A percentile compares a stretch with the other conserved stretches of the same genome.
These are phyloP conservation scores for Multifurca ochricompacta DNA, from an alignment of 768 basidiomycete genomes.

Conservation along the genomic window DNA sequence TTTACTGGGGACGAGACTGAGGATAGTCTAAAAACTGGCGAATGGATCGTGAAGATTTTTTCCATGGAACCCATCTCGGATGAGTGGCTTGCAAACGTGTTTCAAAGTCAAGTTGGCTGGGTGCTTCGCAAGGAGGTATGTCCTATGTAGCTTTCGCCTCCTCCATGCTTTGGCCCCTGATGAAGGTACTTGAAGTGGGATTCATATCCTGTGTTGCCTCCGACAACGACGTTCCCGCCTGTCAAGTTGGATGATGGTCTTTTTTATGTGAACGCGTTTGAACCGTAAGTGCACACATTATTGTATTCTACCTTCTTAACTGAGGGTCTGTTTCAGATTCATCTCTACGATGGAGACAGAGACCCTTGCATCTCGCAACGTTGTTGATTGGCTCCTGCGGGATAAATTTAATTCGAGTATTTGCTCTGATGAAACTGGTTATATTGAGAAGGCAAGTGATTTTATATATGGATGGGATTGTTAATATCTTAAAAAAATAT, in stretches of 20 bases:
- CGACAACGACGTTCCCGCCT: conserved; percentile 63
- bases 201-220: conserved; percentile 66
- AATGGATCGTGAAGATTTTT: conserved; percentile 86
- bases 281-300: conserved; percentile 50
- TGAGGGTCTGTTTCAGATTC: conserved; percentile 37
- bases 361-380: conserved; percentile 73
- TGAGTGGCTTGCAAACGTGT: conserved; percentile 59
- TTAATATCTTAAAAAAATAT: too few relatives aligned
- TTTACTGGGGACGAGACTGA: conserved; percentile 34
- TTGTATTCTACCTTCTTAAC: neutral
- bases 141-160: neutral
- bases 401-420: conserved; percentile 68
- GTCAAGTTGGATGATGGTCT: conserved; percentile 70
- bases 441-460: neutral
- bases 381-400: conserved; percentile 68
- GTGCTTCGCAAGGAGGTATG: conserved; percentile 68
- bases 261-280: conserved; percentile 90
- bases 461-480: conserved; percentile 8
- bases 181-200: conserved; percentile 50
- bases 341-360: conserved; percentile 95
- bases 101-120: conserved; percentile 69
- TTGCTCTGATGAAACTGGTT: conserved; percentile 35
- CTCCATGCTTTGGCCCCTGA: conserved; percentile 10
- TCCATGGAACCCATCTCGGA: conserved; percentile 58
- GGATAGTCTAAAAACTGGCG: conserved; percentile 18